phyloP scores from a whole-genome alignment of 768 basidiomycete species.

The Bullera alba region DNA sequence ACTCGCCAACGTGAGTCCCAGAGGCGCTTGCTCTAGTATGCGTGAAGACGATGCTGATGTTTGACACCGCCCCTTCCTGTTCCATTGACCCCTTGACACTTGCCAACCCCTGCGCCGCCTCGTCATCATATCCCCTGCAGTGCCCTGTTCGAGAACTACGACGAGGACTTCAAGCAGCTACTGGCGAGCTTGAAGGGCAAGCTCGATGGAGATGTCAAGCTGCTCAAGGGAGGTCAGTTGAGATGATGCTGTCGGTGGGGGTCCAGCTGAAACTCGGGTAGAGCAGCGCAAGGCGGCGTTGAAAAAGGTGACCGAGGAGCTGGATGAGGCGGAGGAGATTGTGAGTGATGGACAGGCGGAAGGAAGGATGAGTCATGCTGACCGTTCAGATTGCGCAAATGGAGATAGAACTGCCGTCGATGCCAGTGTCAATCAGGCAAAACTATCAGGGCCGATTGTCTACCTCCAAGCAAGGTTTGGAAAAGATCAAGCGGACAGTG shows the following conservation, averaged over 20 bases:
- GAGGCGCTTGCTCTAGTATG: background rate
- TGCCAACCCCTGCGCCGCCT: background rate
- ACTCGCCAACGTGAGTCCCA: slow-evolving; percentile 43
- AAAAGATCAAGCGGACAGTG: slow-evolving; percentile 66
- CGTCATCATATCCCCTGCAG: slow-evolving; percentile 8
- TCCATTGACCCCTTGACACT: background rate
- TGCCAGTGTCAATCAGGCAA: slow-evolving; percentile 73
- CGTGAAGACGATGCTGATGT: background rate
- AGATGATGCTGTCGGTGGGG: background rate
- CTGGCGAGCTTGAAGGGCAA: slow-evolving; percentile 67
- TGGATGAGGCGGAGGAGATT: slow-evolving; percentile 98
- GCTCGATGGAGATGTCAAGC: slow-evolving; percentile 63
- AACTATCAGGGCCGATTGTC: slow-evolving; percentile 70
- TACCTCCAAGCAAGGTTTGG: slow-evolving; percentile 65
- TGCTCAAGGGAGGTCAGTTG: slow-evolving; percentile 62
- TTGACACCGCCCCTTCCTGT: background rate
- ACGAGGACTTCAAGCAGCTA: slow-evolving; percentile 83
- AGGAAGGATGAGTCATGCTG: background rate
- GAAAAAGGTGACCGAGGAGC: slow-evolving; percentile 81
- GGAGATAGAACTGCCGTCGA: slow-evolving; percentile 95
- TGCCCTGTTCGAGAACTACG: slow-evolving; percentile 56
- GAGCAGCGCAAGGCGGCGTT: slow-evolving; percentile 75
- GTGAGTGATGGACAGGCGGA: slow-evolving; percentile 48
- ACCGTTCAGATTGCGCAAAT: slow-evolving; percentile 80
- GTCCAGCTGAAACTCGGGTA: slow-evolving; percentile 39